Conservation (phyloP, 768 basidiomycete species). For the Tylopilus felleus region DNA sequence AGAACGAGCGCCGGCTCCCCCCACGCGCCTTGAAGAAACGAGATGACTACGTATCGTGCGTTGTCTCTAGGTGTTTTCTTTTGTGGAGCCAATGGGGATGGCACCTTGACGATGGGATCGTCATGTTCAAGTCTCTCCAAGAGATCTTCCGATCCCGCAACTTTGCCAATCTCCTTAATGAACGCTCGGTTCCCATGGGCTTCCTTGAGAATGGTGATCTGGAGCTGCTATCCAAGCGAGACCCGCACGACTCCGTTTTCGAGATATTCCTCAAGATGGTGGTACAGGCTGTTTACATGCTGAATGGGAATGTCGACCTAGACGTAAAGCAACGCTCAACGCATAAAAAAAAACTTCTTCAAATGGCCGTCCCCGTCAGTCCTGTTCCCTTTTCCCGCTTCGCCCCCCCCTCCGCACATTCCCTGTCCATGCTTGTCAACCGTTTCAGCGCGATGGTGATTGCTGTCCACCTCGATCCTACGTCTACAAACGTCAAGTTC, state of each 20-base stretch:
- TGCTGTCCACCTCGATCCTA: constrained; percentile 64
- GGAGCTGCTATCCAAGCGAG: constrained; percentile 46
- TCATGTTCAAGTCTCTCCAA: constrained; percentile 60
- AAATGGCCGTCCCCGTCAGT: constrained; percentile 68
- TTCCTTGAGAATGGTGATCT: constrained; percentile 63
- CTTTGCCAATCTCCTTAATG: constrained; percentile 65
- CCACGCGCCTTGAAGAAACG: constrained; percentile 45
- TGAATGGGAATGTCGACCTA: constrained; percentile 32
- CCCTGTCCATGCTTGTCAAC: constrained; percentile 79
- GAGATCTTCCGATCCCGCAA: constrained; percentile 75
- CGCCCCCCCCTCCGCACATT: constrained; percentile 46
- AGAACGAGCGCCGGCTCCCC: constrained; percentile 39
- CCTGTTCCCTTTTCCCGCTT: constrained; percentile 60
- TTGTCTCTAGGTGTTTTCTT: constrained; percentile 71
- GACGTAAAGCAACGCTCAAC: constrained; percentile 37
- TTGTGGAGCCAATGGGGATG: constrained; percentile 77
- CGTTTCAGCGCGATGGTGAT: constrained; percentile 72
- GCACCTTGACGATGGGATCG: constrained; percentile 54
- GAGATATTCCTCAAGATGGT: constrained; percentile 80
- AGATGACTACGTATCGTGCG: constrained; percentile 66
- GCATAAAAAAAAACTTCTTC: constrained; percentile 63
- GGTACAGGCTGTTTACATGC: constrained; percentile 48
- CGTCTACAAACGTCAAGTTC: constrained; percentile 40
- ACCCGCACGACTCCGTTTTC: constrained; percentile 66
- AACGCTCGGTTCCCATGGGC: constrained; percentile 62